Base-by-base conservation (phyloP, 2,329 filamentous ascomycete genomes). In the Cadophora malorum region DNA sequence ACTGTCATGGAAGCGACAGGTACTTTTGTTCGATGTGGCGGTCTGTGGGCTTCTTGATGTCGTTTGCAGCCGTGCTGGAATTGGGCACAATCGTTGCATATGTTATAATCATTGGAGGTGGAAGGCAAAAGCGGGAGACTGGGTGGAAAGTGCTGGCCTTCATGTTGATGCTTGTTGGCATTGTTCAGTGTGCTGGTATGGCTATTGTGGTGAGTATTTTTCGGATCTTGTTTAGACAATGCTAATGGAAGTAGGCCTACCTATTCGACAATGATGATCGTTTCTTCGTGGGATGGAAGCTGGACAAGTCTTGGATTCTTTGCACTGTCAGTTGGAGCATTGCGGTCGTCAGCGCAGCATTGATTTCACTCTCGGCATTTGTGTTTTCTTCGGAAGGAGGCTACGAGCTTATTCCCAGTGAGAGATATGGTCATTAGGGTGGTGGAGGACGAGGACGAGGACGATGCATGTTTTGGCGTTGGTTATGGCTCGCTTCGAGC, bases 1-100 rank as follows among this genome's bases (percentile, higher is more conserved):
- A 93, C 77, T 95, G 92, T 79, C 61, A 70, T 45, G 72, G 69
- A 12, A 56, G 62, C 3, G 86, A 88, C 63, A 85, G 88, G 63
- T 88, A 89, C 76, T 97, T 98, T 81, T 98, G 96, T 83, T 91
- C 89, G 74, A 91, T 96, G 85, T 99, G 95, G 95, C 87, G 92
- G 68, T 93, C 89, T 31, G 89, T 93, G 45, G 94, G 92, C 28
- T 98, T 97, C 80, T 81, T 97, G 71, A 93, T 97, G 82, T 92
- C 90, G 63, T 92, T 97, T 74, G 87, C 91, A 8, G 87, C 93
- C 47, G 89, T 97, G n/a, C 78, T 96, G 49, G 90, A 97, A 79
- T 86, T 96, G 50, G 93, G 91, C 65, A 89, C 89, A 7, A 80
- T 97, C n/a, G 89, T 97, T 33, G 88, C 90, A 21, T 97, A 95